Evolutionary conservation across 768 basidiomycete genomes (phyloP).

Genomic region (Rhizopogon vulgaris): DNA sequence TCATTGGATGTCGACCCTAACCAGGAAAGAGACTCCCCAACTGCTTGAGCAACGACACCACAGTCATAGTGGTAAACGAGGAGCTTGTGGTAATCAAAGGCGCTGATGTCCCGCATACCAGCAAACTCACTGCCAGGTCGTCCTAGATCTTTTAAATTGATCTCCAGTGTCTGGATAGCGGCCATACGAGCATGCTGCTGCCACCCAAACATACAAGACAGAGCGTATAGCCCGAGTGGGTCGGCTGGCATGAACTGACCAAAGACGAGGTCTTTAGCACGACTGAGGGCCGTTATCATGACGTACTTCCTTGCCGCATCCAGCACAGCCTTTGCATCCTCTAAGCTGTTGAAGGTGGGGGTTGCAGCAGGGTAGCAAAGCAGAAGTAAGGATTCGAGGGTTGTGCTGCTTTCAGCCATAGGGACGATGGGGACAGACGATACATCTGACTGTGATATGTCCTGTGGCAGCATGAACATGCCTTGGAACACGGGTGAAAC

Average conservation of each 20-base stretch:
- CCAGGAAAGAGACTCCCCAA: not conserved
- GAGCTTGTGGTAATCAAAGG: slow-evolving; percentile 34
- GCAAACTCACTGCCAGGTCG: slow-evolving; percentile 16
- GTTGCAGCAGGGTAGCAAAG: slow-evolving; percentile 31
- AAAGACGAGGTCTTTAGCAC: slow-evolving; percentile 10
- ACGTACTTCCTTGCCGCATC: slow-evolving; percentile 17
- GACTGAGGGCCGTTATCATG: slow-evolving; percentile 16
- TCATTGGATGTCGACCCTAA: not conserved
- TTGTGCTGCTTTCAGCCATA: slow-evolving; percentile 34
- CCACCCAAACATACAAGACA: slow-evolving; percentile 18
- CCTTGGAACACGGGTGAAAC: slow-evolving; percentile 45
- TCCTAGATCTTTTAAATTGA: not conserved
- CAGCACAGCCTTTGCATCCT: slow-evolving; percentile 10
- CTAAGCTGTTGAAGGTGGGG: slow-evolving; percentile 2
- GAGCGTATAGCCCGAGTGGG: slow-evolving; percentile 23
- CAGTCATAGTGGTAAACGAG: slow-evolving; percentile 37
- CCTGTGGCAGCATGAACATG: slow-evolving; percentile 39
- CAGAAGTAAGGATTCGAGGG: slow-evolving; percentile 30
- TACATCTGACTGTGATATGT: slow-evolving; percentile 11
- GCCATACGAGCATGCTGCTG: slow-evolving; percentile 15
- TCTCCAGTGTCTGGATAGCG: slow-evolving; percentile 15
- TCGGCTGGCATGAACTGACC: slow-evolving; percentile 6
- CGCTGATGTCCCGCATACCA: slow-evolving; percentile 37
- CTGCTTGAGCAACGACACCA: slow-evolving; percentile 13
- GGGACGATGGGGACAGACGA: slow-evolving; percentile 27